These are phyloP conservation scores for Schoenoplectus tabernaemontani DNA, from an alignment of 202 grass and related monocot genomes.

Conservation along the genomic window DNA sequence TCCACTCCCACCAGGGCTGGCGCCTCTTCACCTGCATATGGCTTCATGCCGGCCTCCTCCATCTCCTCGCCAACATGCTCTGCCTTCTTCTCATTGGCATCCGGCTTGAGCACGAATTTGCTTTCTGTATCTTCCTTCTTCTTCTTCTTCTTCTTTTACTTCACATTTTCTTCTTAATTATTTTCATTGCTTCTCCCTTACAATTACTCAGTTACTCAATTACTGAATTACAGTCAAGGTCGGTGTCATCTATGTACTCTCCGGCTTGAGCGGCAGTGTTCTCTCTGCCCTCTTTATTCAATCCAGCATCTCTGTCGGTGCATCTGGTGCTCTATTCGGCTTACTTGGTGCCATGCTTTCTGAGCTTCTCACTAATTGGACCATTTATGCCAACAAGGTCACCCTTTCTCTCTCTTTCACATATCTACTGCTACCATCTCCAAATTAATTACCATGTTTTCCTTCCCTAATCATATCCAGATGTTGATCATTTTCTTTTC, in stretches of 20 bases:
- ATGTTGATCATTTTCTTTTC: constrained; percentile 2
- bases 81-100: constrained; percentile 70
- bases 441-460: not conserved
- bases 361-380: constrained; percentile 88
- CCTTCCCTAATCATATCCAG: not conserved
- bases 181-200: not conserved
- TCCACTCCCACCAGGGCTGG: constrained; percentile 60
- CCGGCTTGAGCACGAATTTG: constrained; percentile 80
- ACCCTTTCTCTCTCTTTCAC: not conserved
- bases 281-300: constrained; percentile 73
- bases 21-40: constrained; percentile 71
- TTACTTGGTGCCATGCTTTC: constrained; percentile 97
- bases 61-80: constrained; percentile 81
- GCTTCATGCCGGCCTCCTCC: constrained; percentile 80
- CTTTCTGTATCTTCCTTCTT: constrained; percentile 38
- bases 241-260: constrained; percentile 63
- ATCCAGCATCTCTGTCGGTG: constrained; percentile 69
- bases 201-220: no score
- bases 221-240: constrained; percentile 58
- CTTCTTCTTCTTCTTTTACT: not conserved
- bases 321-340: constrained; percentile 81
- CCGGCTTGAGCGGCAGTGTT: constrained; percentile 78
- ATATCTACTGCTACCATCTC: no score
- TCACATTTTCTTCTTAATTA: not conserved
- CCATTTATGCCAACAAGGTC: constrained; percentile 85